phyloP scores from a whole-genome alignment of 345 rosid genomes.

The Eucalyptus viminalis region DNA sequence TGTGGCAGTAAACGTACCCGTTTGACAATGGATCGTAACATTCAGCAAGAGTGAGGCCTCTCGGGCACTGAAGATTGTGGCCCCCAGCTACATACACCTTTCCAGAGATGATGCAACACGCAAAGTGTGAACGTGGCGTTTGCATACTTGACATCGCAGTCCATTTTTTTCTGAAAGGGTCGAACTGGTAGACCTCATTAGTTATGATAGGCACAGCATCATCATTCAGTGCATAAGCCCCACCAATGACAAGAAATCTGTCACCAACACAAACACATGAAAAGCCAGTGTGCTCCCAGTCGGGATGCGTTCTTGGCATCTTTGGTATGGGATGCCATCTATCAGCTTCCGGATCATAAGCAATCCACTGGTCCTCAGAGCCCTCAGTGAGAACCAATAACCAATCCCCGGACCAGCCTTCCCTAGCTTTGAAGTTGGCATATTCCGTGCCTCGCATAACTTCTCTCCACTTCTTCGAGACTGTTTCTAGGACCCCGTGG shows the following conservation, averaged over 20 bases:
- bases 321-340: conserved; percentile 70
- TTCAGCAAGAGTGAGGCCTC: conserved; percentile 57
- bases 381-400: conserved; percentile 62
- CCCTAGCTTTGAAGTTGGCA: conserved; percentile 30
- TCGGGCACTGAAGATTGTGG: conserved; percentile 17
- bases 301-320: conserved; percentile 12
- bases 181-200: conserved; percentile 45
- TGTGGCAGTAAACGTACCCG: conserved; percentile 9
- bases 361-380: conserved; percentile 61
- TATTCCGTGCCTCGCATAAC: conserved; percentile 47
- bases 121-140: conserved; percentile 69
- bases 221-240: conserved; percentile 16
- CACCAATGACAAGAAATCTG: conserved; percentile 63
- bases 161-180: conserved; percentile 70
- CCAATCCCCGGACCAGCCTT: conserved; percentile 71
- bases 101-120: conserved; percentile 49
- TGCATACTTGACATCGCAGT: conserved; percentile 41
- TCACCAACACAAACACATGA: conserved; percentile 54
- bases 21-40: conserved; percentile 64
- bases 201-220: conserved; percentile 17
- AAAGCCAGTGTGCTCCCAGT: conserved; percentile 48
- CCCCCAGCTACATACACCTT: conserved; percentile 90
- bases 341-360: conserved; percentile 75
- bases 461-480: conserved; percentile 71
- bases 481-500: conserved; percentile 52